Conservation (phyloP, 768 basidiomycete species). For the Multifurca ochricompacta region DNA sequence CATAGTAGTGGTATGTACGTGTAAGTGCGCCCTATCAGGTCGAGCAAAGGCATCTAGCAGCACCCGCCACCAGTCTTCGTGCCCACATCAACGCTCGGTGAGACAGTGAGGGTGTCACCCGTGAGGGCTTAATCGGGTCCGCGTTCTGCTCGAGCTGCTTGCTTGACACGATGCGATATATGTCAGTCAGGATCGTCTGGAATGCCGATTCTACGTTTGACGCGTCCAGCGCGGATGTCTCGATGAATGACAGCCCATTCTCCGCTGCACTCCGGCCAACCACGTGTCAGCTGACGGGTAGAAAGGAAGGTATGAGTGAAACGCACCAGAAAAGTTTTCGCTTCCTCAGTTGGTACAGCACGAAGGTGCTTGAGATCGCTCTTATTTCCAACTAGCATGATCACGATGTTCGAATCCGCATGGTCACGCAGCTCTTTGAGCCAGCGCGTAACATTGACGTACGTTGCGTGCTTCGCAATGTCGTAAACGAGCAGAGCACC, state of each 20-base stretch:
- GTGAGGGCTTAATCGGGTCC: conserved; percentile 70
- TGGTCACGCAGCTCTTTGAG: conserved; percentile 96
- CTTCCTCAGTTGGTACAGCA: conserved; percentile 96
- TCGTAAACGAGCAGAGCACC: conserved; percentile 92
- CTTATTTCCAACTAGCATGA: conserved; percentile 98
- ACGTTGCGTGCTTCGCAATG: conserved; percentile 90
- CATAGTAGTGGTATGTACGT: conserved; percentile 17
- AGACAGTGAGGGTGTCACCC: conserved; percentile 81
- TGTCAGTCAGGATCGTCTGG: conserved; percentile 93
- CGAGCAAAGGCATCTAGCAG: conserved; percentile 36
- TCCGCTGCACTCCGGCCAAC: conserved; percentile 45
- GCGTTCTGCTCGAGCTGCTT: conserved; percentile 85
- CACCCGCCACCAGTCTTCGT: conserved; percentile 52
- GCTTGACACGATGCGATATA: conserved; percentile 95
- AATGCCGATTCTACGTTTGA: conserved; percentile 97
- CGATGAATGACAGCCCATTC: conserved; percentile 90
- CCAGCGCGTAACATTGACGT: conserved; percentile 91
- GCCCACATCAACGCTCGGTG: conserved; percentile 60
- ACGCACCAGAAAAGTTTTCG: conserved; percentile 83
- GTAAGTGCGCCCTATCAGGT: conserved; percentile 2
- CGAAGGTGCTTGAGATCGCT: conserved; percentile 97
- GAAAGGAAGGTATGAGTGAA: background rate
- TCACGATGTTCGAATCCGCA: conserved; percentile 87
- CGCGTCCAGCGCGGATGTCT: conserved; percentile 99
- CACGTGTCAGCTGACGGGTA: background rate